Evolutionary conservation across 163 green algal species (phyloP), one percentile per base, ranked within the genome.

Genomic region (Chlorella variabilis): DNA sequence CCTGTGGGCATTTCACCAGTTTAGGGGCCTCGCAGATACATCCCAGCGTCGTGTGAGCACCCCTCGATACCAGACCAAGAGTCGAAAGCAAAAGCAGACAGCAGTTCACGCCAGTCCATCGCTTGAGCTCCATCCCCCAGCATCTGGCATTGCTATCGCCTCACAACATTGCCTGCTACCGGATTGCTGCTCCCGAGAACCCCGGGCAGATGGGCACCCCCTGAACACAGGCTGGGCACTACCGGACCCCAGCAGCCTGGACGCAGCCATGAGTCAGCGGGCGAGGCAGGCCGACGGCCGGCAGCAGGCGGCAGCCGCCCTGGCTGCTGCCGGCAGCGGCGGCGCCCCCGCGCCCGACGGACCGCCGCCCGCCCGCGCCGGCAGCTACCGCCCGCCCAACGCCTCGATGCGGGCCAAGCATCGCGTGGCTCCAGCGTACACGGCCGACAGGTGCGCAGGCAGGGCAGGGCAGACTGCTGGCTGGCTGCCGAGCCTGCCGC

Each of bases 351-450:
- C 11, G 65, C 23, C 38, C 21, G 21, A 54, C 13, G 65, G 34
- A 38, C 34, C 51, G 13, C 3, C 25, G 18, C 48, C 36, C 20
- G 45, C 70, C 34, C 18, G 29, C 45, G 11, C 70, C 8, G n/a
- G 69, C 45, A 48, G 5, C 49, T 77, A 66, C 15, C 70, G 70
- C 27, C 70, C 70, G 5, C 70, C 70, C 17, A 77, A 63, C 48
- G 54, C 54, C 23, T 45, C 68, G 0, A 1, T 49, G 2, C 70
- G 70, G 5, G 42, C 42, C n/a, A 77, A 77, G 70, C 70, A 66
- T 29, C 70, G 70, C 23, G 42, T 48, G 0, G 75, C 75, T 1
- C 75, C 75, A 5, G 42, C 39, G 17, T 29, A 74, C 59, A 66
- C 58, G 1, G 41, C 29, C 18, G 75, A 81, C 75, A 81, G 75